Evolutionary conservation across 352 stramenopile species (phyloP), one percentile per base, ranked within the genome.

Genomic region (Phytophthora hybrid): DNA sequence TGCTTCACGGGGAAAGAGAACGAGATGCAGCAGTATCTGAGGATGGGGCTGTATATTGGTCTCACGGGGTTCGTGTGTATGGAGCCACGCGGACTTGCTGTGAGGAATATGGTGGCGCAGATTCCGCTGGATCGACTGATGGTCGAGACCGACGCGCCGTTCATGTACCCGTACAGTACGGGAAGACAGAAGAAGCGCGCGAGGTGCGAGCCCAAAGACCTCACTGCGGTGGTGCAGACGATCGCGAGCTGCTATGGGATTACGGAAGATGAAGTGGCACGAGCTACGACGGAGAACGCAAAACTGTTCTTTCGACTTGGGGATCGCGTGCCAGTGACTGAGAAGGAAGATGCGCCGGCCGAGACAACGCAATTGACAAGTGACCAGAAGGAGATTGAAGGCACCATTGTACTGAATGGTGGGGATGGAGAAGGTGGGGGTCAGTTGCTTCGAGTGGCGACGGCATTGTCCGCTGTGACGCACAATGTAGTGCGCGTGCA

Each of bases 401-500:
- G 61, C 1, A 32, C 63, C 8, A 68, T 87, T 14, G 52, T 81
- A 3, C 49, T 94, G 4, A 71, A 94, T 37, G 87, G 87, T 21
- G 83, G 84, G 8, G 78, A 71, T 16, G 83, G 87, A 31, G 94
- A 98, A 81, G 94, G 94, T 53, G 94, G 94, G 57, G 94, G 94
- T 0, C 94, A 98, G 65, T 80, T 98, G 32, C 71, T 98, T 26
- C 91, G 93, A 5, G 91, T 98, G 34, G 78, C 91, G 1, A 86
- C 91, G 44, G 83, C 81, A 0, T 84, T 97, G 18, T 88, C 87
- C 8, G 76, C 82, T 4, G 83, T 98, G 29, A 72, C 94, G 34
- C 67, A 81, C 26, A 83, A 84, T 19, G 63, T 77, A 29, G 72
- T 98, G 8, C 73, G 66, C 1, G 84, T 98, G n/a, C 74, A 85